Evolutionary conservation across 2,329 filamentous ascomycete species (phyloP).

Genomic region (Diaporthe sp.): DNA sequence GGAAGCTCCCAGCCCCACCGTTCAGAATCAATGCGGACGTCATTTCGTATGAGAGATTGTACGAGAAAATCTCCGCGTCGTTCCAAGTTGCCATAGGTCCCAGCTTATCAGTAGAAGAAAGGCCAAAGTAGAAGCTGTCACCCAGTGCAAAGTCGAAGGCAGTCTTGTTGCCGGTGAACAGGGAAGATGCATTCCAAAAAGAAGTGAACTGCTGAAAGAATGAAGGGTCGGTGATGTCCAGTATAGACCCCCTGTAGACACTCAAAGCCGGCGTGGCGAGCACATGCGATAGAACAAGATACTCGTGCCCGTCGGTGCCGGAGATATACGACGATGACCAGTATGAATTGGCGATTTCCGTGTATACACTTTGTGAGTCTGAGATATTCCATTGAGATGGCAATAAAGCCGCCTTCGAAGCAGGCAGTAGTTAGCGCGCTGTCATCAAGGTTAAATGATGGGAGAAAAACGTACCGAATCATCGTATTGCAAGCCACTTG

Average conservation of each 20-base stretch:
- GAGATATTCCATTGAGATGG: not conserved
- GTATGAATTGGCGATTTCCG: not conserved
- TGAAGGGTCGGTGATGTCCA: not conserved
- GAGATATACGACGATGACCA: not conserved
- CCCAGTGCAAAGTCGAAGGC: not conserved
- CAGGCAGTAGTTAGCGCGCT: not conserved
- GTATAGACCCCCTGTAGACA: not conserved
- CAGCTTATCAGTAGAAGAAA: not conserved
- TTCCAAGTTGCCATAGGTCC: not conserved
- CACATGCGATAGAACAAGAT: not conserved
- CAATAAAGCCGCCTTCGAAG: not conserved
- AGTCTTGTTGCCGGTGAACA: not conserved
- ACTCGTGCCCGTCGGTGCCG: not conserved
- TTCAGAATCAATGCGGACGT: not conserved
- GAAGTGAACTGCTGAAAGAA: not conserved
- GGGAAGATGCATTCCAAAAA: not conserved
- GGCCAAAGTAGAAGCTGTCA: not conserved
- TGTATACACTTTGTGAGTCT: not conserved
- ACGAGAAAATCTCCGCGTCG: not conserved
- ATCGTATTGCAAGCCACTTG: not conserved
- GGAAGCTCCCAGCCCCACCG: not conserved
- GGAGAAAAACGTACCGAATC: not conserved
- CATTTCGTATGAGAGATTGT: not conserved
- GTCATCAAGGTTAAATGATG: not conserved
- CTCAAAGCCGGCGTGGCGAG: not conserved